A percentile compares a stretch with the other conserved stretches of the same genome.
These are phyloP conservation scores for Boletellus ananas DNA, from an alignment of 768 basidiomycete genomes.

Conservation along the genomic window DNA sequence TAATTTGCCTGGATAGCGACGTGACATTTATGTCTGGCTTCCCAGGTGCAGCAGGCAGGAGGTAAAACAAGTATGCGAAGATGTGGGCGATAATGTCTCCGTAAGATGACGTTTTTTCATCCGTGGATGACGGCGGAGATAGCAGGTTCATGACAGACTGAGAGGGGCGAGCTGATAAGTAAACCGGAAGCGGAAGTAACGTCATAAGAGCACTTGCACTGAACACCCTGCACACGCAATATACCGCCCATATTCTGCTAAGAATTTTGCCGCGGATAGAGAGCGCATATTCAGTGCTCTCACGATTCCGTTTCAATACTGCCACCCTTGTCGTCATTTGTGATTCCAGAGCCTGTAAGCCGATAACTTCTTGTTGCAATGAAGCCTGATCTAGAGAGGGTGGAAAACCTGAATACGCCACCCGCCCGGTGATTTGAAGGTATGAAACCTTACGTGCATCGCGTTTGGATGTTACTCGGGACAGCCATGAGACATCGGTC, in stretches of 20 bases:
- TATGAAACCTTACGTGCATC: slow-evolving; percentile 28
- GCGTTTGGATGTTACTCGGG: slow-evolving; percentile 29
- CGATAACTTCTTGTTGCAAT: slow-evolving; percentile 54
- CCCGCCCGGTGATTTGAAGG: neutral
- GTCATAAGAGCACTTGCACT: slow-evolving; percentile 43
- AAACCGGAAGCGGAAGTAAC: slow-evolving; percentile 2
- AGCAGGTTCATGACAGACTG: slow-evolving; percentile 35
- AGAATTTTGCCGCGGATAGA: slow-evolving; percentile 55
- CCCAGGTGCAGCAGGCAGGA: slow-evolving; percentile 34
- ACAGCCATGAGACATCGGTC: slow-evolving; percentile 26
- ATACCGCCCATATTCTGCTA: slow-evolving; percentile 57
- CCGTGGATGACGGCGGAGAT: slow-evolving; percentile 30
- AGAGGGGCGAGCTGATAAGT: slow-evolving; percentile 14
- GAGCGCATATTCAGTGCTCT: slow-evolving; percentile 44
- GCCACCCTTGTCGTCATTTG: slow-evolving; percentile 62
- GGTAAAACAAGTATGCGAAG: slow-evolving; percentile 39
- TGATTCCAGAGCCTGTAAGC: slow-evolving; percentile 62
- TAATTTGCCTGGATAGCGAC: slow-evolving; percentile 51
- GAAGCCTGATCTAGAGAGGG: slow-evolving; percentile 32
- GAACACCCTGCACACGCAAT: slow-evolving; percentile 60
- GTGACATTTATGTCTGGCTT: slow-evolving; percentile 33
- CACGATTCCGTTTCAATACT: slow-evolving; percentile 45
- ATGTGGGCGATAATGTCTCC: slow-evolving; percentile 41
- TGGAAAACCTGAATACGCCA: neutral
- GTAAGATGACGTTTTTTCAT: slow-evolving; percentile 39